Evolutionary conservation across 345 rosid species (phyloP).

Genomic region (Lumnitzera littorea): DNA sequence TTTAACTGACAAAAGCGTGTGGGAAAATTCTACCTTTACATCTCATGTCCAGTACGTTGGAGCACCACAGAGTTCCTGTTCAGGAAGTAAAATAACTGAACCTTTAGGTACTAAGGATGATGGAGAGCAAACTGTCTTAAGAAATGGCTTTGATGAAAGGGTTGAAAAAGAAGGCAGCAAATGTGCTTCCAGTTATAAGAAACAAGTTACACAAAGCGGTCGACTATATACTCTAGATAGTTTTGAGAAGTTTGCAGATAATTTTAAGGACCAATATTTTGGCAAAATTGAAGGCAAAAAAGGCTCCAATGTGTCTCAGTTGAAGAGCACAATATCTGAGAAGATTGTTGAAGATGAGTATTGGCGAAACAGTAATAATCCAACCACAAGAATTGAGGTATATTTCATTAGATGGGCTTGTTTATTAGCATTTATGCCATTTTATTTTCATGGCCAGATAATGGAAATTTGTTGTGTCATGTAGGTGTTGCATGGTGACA

Average conservation of each 20-base stretch:
- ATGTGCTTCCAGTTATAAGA: slow-evolving; percentile 19
- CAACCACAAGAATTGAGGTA: slow-evolving; percentile 53
- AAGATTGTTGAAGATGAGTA: slow-evolving; percentile 55
- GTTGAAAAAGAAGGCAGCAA: slow-evolving; percentile 10
- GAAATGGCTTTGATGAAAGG: slow-evolving; percentile 9
- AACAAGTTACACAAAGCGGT: slow-evolving; percentile 17
- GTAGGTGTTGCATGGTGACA: slow-evolving; percentile 50
- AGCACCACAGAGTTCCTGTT: slow-evolving; percentile 23
- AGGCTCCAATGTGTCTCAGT: slow-evolving; percentile 11
- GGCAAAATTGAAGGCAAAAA: slow-evolving; percentile 9
- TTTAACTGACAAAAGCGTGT: slow-evolving; percentile 30
- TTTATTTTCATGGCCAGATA: not conserved
- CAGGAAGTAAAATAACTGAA: slow-evolving; percentile 18
- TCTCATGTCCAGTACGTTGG: slow-evolving; percentile 44
- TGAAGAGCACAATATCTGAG: slow-evolving; percentile 25
- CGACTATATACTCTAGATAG: slow-evolving; percentile 34
- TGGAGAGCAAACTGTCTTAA: slow-evolving; percentile 13
- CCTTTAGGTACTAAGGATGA: slow-evolving; percentile 6
- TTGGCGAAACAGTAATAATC: slow-evolving; percentile 44
- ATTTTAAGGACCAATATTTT: slow-evolving; percentile 39
- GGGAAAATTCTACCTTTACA: slow-evolving; percentile 40
- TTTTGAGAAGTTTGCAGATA: slow-evolving; percentile 45
- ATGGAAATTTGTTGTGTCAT: slow-evolving; percentile 9
- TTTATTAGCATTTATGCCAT: not conserved
- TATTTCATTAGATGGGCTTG: slow-evolving; percentile 10